Percentiles rank a stretch among this genome's conserved stretches.
Conservation (phyloP, 2,329 filamentous ascomycete species). For the Chaetomium olivaceum region DNA sequence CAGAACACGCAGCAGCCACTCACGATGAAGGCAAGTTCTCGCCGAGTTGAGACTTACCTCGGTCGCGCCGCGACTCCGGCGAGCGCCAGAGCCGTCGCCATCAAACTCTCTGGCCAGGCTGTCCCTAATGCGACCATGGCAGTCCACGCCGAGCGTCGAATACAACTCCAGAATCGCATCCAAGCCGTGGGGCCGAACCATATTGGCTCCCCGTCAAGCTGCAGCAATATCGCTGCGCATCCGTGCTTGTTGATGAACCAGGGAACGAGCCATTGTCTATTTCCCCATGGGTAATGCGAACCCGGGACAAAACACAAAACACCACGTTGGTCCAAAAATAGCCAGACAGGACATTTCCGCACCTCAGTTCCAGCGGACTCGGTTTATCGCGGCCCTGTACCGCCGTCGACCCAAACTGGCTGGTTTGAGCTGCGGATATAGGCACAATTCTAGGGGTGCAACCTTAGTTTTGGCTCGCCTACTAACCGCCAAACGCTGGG, state of each 20-base stretch:
- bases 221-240: conserved; percentile 25
- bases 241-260: conserved; percentile 21
- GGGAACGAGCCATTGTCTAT: conserved; percentile 7
- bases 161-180: conserved; percentile 22
- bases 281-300: conserved; percentile 20
- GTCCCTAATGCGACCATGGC: conserved; percentile 18
- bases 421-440: conserved; percentile 28
- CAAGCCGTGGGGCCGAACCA: conserved; percentile 17
- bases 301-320: conserved; percentile 15
- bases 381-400: conserved; percentile 33
- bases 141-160: conserved; percentile 18
- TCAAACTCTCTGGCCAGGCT: conserved; percentile 22
- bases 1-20: conserved; percentile 1
- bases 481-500: conserved; percentile 24
- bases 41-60: neutral
- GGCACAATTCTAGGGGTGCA: conserved; percentile 33
- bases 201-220: conserved; percentile 20
- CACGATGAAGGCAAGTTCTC: neutral
- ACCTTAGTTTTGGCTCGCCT: conserved; percentile 29
- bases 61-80: conserved; percentile 13
- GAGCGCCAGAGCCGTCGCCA: conserved; percentile 17
- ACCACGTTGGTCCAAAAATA: conserved; percentile 35
- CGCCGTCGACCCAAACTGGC: conserved; percentile 33
- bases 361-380: conserved; percentile 20
- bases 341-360: conserved; percentile 14